A percentile compares a stretch with the other conserved stretches of the same genome.
These are phyloP conservation scores for Scortechinia acanthostroma DNA, from an alignment of 2,329 filamentous ascomycete species.

Conservation along the genomic window DNA sequence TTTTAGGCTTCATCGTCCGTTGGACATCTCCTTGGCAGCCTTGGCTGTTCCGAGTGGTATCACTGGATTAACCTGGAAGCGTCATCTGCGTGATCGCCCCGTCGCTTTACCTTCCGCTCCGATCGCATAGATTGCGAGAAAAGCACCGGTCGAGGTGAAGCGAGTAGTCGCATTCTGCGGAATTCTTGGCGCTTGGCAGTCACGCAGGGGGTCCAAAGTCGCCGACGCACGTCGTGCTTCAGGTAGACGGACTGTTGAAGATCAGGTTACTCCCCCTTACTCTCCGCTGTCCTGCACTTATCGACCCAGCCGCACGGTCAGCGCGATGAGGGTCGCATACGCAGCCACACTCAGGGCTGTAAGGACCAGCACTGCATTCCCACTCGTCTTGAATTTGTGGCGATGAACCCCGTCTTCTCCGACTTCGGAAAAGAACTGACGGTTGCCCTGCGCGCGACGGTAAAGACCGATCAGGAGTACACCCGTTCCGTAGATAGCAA, in stretches of 20 bases:
- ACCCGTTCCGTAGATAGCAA: constrained; percentile 1
- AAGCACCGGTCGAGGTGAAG: too few relatives aligned
- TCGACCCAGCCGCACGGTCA: constrained; percentile 28
- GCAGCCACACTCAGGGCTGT: constrained; percentile 55
- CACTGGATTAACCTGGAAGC: neutral
- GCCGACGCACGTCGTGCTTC: too few relatives aligned
- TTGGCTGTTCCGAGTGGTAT: too few relatives aligned
- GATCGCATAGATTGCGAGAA: neutral
- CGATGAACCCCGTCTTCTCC: constrained; percentile 50
- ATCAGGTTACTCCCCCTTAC: too few relatives aligned
- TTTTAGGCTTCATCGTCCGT: too few relatives aligned
- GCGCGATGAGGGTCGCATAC: constrained; percentile 48
- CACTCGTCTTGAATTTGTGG: constrained; percentile 58
- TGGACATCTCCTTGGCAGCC: too few relatives aligned
- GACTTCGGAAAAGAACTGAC: constrained; percentile 17
- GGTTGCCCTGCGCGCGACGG: neutral
- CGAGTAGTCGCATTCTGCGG: neutral
- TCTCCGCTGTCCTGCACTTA: too few relatives aligned
- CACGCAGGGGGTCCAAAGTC: constrained; percentile 7
- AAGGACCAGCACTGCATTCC: constrained; percentile 56
- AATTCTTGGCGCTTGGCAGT: constrained; percentile 2
- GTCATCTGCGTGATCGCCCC: neutral
- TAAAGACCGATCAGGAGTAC: neutral
- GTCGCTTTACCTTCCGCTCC: neutral
- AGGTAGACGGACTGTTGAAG: too few relatives aligned